A percentile compares a stretch with the other conserved stretches of the same genome.
These are phyloP conservation scores for Fusarium sp. DNA, from an alignment of 2,329 filamentous ascomycete species.

Conservation along the genomic window DNA sequence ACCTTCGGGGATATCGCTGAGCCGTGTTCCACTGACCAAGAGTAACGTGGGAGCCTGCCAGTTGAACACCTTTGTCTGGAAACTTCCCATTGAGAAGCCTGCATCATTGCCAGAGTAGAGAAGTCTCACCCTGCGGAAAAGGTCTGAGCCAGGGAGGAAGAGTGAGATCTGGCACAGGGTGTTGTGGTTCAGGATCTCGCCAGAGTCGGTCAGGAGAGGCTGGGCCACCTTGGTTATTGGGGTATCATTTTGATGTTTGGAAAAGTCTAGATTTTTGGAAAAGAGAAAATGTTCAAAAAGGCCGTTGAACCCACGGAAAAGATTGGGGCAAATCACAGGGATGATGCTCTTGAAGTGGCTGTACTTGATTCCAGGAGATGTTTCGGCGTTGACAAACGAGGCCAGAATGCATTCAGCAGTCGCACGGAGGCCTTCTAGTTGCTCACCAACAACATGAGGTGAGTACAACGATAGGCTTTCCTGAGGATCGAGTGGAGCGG, in stretches of 20 bases:
- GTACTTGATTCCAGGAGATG: constrained; percentile 68
- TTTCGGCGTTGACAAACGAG: constrained; percentile 70
- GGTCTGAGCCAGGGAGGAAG: constrained; percentile 69
- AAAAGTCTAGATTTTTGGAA: constrained; percentile 73
- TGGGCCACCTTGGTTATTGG: constrained; percentile 47
- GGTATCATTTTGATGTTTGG: constrained; percentile 54
- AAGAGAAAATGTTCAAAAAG: constrained; percentile 80
- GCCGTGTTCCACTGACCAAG: constrained; percentile 70
- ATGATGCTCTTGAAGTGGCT: constrained; percentile 67
- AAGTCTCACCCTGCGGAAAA: constrained; percentile 71
- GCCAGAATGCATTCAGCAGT: constrained; percentile 71
- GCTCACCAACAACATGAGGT: constrained; percentile 61
- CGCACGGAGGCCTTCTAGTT: constrained; percentile 64
- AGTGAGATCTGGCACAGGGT: constrained; percentile 74
- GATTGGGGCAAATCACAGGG: constrained; percentile 66
- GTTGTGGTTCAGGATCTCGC: constrained; percentile 70
- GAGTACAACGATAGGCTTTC: constrained; percentile 70
- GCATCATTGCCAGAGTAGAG: constrained; percentile 74
- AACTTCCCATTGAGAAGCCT: constrained; percentile 79
- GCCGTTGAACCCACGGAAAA: constrained; percentile 72
- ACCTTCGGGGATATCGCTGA: constrained; percentile 57
- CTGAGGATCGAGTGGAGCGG: constrained; percentile 69
- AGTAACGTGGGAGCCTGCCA: constrained; percentile 78
- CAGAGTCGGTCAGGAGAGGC: constrained; percentile 60
- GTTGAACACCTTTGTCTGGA: constrained; percentile 77